Evolutionary conservation across 2,329 filamentous ascomycete genomes (phyloP).

Genomic region (Verticillium nubilum): DNA sequence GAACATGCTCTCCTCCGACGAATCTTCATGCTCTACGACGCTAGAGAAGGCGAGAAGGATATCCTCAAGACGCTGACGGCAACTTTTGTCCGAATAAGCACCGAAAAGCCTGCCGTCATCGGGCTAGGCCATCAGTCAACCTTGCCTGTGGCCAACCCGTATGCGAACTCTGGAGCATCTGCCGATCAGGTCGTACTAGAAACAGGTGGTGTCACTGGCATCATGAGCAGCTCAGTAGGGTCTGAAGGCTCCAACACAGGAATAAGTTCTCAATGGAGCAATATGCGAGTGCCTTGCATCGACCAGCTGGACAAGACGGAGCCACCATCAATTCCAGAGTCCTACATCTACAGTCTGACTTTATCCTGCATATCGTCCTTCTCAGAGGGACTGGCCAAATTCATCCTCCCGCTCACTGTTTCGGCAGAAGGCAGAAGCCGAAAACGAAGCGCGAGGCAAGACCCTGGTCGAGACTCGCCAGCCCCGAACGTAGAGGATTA

Average conservation of each 20-base stretch:
- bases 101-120: slow-evolving; percentile 84
- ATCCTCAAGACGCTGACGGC: slow-evolving; percentile 79
- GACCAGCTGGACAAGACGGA: slow-evolving; percentile 93
- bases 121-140: slow-evolving; percentile 87
- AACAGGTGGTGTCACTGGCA: slow-evolving; percentile 78
- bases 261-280: slow-evolving; percentile 89
- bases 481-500: slow-evolving; percentile 19
- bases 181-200: slow-evolving; percentile 86
- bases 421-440: slow-evolving; percentile 59
- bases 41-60: slow-evolving; percentile 62
- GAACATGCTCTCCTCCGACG: slow-evolving; percentile 73
- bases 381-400: slow-evolving; percentile 88
- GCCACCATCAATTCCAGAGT: slow-evolving; percentile 76
- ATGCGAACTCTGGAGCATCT: slow-evolving; percentile 49
- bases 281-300: slow-evolving; percentile 78
- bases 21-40: slow-evolving; percentile 78
- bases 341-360: slow-evolving; percentile 87
- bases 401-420: slow-evolving; percentile 85
- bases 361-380: slow-evolving; percentile 84
- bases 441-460: slow-evolving; percentile 40
- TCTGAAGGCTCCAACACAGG: slow-evolving; percentile 65
- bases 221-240: slow-evolving; percentile 66
- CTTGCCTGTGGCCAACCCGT: slow-evolving; percentile 59
- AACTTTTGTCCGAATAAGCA: slow-evolving; percentile 85
- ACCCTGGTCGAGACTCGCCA: slow-evolving; percentile 37